phyloP scores from a whole-genome alignment of 345 rosid genomes.

The Hirschfeldia incana region DNA sequence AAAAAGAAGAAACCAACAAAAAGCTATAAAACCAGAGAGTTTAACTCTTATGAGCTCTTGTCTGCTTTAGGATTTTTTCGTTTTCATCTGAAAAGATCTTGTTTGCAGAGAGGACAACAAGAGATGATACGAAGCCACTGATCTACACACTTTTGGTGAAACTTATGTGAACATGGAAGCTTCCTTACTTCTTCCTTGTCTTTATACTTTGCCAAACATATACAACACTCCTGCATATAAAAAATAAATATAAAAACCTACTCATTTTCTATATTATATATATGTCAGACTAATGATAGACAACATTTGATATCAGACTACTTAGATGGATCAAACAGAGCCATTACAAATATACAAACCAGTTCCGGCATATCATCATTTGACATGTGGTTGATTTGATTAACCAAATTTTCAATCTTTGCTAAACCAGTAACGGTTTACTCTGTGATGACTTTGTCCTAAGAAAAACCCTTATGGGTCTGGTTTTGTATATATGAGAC shows the following conservation, averaged over 20 bases:
- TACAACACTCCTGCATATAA: conserved; percentile 78
- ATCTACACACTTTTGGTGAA: conserved; percentile 92
- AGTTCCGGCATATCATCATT: neutral
- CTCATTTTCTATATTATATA: neutral
- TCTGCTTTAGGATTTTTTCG: neutral
- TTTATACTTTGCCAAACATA: conserved; percentile 81
- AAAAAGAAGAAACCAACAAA: neutral
- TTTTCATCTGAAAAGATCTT: conserved; percentile 64
- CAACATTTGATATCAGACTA: neutral
- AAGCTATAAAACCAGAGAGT: neutral
- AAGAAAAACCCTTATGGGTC: neutral
- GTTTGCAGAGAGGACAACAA: conserved; percentile 96
- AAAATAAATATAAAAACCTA: neutral
- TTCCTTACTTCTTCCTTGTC: conserved; percentile 87
- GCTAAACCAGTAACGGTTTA: conserved; percentile 7
- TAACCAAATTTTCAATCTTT: neutral
- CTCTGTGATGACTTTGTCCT: neutral
- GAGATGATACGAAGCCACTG: conserved; percentile 95
- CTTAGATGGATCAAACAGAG: conserved; percentile 10
- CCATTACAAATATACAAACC: neutral
- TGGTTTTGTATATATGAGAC: neutral
- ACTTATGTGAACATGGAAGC: conserved; percentile 88
- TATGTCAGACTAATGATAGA: neutral
- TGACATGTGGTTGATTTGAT: neutral
- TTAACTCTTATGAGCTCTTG: conserved; percentile 22